Conservation (phyloP, 73 alveolate genomes). For the Vitrella brassicaformis region DNA sequence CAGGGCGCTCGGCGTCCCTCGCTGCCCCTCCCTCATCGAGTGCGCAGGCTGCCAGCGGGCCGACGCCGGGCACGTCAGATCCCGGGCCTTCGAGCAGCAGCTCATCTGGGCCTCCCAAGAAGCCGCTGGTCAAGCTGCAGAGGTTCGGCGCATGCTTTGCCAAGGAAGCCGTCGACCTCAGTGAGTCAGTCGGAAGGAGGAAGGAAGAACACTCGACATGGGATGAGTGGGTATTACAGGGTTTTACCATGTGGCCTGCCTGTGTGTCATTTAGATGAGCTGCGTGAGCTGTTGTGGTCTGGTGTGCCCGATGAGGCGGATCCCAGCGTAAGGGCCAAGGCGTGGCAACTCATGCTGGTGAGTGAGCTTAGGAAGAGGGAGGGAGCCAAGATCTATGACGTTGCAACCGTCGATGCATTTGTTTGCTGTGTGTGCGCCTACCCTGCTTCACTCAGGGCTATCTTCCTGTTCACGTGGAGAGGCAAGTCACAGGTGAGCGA, state of each 20-base stretch:
- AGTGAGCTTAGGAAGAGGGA: too few species aligned
- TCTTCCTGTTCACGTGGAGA: conserved; percentile 30
- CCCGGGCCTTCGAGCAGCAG: too few species aligned
- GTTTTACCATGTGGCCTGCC: conserved; percentile 1
- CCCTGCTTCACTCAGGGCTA: background rate
- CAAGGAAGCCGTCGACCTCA: background rate
- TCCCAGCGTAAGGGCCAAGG: conserved; percentile 13
- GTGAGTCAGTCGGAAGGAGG: background rate
- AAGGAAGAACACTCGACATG: background rate
- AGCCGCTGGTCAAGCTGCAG: too few species aligned
- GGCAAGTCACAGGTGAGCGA: conserved; percentile 24
- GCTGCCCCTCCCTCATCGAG: too few species aligned
- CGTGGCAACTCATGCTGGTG: background rate
- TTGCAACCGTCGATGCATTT: background rate
- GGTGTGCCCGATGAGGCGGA: conserved; percentile 67
- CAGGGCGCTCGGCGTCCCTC: too few species aligned
- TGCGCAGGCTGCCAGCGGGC: too few species aligned
- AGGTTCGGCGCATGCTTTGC: background rate
- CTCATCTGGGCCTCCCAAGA: too few species aligned
- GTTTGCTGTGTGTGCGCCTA: background rate
- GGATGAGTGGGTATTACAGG: background rate
- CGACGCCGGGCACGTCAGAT: too few species aligned
- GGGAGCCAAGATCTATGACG: too few species aligned
- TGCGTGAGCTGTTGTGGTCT: conserved; percentile 71
- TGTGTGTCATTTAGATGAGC: conserved; percentile 38